Percentiles rank a stretch among this genome's conserved stretches.
phyloP scores from a whole-genome alignment of 208 protist genomes.

The Phytomonas francai region DNA sequence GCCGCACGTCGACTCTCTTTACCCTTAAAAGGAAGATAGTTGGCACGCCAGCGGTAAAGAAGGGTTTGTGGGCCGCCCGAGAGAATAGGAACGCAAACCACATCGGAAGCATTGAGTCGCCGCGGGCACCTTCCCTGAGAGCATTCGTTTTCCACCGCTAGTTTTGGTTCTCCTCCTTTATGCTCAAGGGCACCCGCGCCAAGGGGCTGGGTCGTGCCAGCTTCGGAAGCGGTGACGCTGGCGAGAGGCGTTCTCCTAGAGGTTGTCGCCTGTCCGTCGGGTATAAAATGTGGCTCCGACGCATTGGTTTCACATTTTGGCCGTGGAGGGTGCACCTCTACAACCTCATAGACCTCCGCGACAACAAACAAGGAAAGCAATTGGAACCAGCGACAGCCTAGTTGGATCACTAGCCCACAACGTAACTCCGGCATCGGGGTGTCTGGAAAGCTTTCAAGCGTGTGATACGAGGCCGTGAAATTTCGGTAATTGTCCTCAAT shows the following conservation, averaged over 20 bases:
- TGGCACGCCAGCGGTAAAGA: constrained; percentile 56
- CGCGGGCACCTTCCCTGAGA: not conserved
- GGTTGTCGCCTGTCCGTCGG: not conserved
- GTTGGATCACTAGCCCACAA: constrained; percentile 25
- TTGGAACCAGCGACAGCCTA: constrained; percentile 27
- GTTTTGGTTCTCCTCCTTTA: not conserved
- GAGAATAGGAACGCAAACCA: constrained; percentile 1
- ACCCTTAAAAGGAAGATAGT: constrained; percentile 18
- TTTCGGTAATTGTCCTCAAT: constrained; percentile 44
- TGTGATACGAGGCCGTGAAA: constrained; percentile 8
- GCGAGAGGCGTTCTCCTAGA: not conserved
- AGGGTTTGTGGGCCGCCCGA: constrained; percentile 20
- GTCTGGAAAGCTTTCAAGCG: constrained; percentile 11
- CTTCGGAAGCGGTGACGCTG: not conserved
- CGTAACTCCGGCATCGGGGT: constrained; percentile 28
- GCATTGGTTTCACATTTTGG: not conserved
- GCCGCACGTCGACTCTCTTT: constrained; percentile 62
- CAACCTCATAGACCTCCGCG: constrained; percentile 69
- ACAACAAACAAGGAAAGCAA: constrained; percentile 46
- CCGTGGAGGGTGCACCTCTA: constrained; percentile 15
- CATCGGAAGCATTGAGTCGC: constrained; percentile 5
- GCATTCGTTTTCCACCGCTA: not conserved
- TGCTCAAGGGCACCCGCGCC: not conserved
- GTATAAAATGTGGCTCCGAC: not conserved
- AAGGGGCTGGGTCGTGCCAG: not conserved